phyloP scores from a whole-genome alignment of 495 filamentous ascomycete species.

The Penicillium riverlandense region DNA sequence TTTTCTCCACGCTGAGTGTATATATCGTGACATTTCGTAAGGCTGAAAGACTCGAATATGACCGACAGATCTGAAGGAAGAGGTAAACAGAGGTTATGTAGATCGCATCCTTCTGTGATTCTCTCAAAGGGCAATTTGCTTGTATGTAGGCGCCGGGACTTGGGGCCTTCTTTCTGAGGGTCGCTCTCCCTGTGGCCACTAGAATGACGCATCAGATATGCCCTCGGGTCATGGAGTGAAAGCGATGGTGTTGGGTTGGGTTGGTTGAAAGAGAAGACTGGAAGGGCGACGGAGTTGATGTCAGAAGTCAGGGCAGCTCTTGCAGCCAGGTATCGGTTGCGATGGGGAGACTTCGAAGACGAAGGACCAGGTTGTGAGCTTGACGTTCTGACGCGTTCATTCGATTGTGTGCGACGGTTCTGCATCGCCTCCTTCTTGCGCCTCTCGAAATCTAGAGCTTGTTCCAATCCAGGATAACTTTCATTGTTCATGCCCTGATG shows the following conservation, averaged over 20 bases:
- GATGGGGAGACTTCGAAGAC: slow-evolving; percentile 22
- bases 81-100: slow-evolving; percentile 17
- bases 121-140: slow-evolving; percentile 29
- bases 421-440: slow-evolving; percentile 35
- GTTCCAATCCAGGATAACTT: slow-evolving; percentile 19
- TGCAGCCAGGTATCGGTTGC: slow-evolving; percentile 31
- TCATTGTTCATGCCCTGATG: slow-evolving; percentile 13
- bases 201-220: slow-evolving; percentile 28
- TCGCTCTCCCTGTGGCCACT: not conserved
- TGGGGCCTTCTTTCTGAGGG: slow-evolving; percentile 7
- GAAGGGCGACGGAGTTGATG: not conserved
- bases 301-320: slow-evolving; percentile 23
- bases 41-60: slow-evolving; percentile 1
- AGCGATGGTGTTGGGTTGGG: not conserved
- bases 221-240: slow-evolving; percentile 25
- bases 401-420: slow-evolving; percentile 14
- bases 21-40: slow-evolving; percentile 5
- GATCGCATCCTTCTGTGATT: slow-evolving; percentile 22
- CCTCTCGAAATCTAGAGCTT: slow-evolving; percentile 34
- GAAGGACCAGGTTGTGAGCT: slow-evolving; percentile 1
- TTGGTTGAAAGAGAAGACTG: not conserved
- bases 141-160: slow-evolving; percentile 15
- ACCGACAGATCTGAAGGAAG: slow-evolving; percentile 3
- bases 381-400: not conserved
- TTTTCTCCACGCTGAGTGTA: slow-evolving; percentile 12